Conservation (phyloP, 2,329 filamentous ascomycete species). For the Westerdykella ornata region DNA sequence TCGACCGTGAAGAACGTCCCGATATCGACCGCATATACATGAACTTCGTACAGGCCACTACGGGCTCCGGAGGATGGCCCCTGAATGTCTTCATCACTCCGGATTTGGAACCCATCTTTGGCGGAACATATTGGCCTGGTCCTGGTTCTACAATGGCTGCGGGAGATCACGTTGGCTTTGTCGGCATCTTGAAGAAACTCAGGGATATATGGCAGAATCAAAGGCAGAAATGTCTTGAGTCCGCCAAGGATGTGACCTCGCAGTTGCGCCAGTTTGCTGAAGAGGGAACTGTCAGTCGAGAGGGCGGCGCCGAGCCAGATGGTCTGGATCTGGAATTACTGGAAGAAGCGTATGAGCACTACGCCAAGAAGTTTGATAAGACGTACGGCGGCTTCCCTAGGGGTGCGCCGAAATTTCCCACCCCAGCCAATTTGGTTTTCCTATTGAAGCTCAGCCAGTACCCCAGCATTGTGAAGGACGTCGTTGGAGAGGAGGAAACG, state of each 20-base stretch:
- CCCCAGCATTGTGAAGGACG: constrained; percentile 66
- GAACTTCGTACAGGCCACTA: constrained; percentile 95
- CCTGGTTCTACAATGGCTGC: constrained; percentile 53
- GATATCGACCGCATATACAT: constrained; percentile 96
- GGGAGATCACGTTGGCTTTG: constrained; percentile 63
- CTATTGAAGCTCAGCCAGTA: constrained; percentile 68
- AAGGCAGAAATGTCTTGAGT: constrained; percentile 72
- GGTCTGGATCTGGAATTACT: constrained; percentile 82
- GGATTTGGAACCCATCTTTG: constrained; percentile 87
- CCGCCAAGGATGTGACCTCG: constrained; percentile 72
- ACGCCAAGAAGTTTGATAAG: constrained; percentile 71
- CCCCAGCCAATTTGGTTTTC: constrained; percentile 76
- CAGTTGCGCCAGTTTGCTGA: constrained; percentile 83
- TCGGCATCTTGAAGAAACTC: constrained; percentile 76
- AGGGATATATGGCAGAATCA: constrained; percentile 70
- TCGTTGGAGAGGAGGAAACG: constrained; percentile 80
- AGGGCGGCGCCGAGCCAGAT: constrained; percentile 49
- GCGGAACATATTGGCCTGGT: constrained; percentile 91
- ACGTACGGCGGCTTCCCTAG: constrained; percentile 67
- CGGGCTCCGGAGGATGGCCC: constrained; percentile 85
- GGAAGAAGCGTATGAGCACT: constrained; percentile 74
- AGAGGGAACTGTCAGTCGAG: constrained; percentile 62
- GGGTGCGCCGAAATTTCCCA: constrained; percentile 77
- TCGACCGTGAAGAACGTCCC: constrained; percentile 89
- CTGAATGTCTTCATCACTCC: constrained; percentile 95